These are phyloP conservation scores for Parasarocladium wereldwijsianum DNA, from an alignment of 2,329 filamentous ascomycete species.

Conservation along the genomic window DNA sequence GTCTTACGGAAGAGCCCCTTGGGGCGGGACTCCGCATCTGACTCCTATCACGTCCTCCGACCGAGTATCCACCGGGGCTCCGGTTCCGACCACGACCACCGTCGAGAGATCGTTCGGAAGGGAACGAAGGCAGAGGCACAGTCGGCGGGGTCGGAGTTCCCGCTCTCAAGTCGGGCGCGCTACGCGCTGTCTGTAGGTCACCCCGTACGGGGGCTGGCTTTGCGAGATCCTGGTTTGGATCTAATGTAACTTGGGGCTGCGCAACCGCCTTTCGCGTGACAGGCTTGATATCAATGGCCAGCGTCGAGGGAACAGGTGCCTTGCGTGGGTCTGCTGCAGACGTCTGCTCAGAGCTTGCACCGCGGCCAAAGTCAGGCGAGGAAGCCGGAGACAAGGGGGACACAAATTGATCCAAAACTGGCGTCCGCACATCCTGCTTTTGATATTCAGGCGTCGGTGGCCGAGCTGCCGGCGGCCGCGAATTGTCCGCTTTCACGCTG, in stretches of 20 bases:
- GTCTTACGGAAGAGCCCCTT: constrained; percentile 17
- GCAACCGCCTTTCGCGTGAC: constrained; percentile 14
- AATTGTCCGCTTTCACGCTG: constrained; percentile 17
- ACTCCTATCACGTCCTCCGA: constrained; percentile 8
- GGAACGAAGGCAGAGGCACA: constrained; percentile 10
- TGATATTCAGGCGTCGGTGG: constrained; percentile 36
- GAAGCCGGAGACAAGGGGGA: constrained; percentile 31
- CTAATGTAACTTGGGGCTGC: constrained; percentile 6
- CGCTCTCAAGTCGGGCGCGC: constrained; percentile 10
- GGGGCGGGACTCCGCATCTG: constrained; percentile 15
- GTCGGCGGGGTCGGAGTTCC: constrained; percentile 8
- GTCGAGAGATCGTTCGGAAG: too few species aligned
- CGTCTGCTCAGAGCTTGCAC: constrained; percentile 8
- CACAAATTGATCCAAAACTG: constrained; percentile 19
- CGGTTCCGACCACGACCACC: too few species aligned
- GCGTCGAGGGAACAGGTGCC: too few species aligned
- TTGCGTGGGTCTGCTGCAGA: constrained; percentile 5
- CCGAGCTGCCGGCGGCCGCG: constrained; percentile 15
- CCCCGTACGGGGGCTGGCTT: too few species aligned
- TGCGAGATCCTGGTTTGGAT: too few species aligned
- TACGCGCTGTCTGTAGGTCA: constrained; percentile 12
- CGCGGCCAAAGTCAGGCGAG: constrained; percentile 21
- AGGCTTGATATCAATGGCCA: constrained; percentile 9
- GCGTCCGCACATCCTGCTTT: constrained; percentile 24
- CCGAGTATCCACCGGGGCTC: too few species aligned